Conservation (phyloP, 2,329 filamentous ascomycete genomes). For the Penicillium sp. region DNA sequence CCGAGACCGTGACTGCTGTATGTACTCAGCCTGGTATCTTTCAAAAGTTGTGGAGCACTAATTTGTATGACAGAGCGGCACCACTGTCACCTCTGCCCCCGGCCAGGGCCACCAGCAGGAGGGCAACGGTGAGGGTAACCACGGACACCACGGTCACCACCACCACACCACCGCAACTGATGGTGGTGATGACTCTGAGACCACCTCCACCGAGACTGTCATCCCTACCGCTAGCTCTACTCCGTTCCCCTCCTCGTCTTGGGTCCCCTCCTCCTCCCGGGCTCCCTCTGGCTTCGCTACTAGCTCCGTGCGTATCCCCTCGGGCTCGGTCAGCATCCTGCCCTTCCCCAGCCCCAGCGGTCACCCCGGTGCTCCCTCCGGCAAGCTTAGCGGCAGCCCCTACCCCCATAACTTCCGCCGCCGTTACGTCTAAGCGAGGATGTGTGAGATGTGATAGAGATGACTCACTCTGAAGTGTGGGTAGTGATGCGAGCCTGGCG, state of each 20-base stretch:
- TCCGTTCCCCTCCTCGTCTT: slow-evolving; percentile 18
- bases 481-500: slow-evolving; percentile 16
- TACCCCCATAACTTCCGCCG: slow-evolving; percentile 37
- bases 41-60: neutral
- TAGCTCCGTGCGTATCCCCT: slow-evolving; percentile 31
- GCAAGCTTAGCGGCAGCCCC: slow-evolving; percentile 34
- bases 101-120: slow-evolving; percentile 19
- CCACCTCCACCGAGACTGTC: slow-evolving; percentile 15
- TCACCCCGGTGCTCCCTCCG: slow-evolving; percentile 20
- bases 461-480: slow-evolving; percentile 8
- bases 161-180: slow-evolving; percentile 5
- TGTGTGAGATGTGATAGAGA: slow-evolving; percentile 12
- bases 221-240: slow-evolving; percentile 22
- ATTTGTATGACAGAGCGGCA: slow-evolving; percentile 12
- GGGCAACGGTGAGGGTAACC: slow-evolving; percentile 7
- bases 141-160: slow-evolving; percentile 6
- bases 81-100: slow-evolving; percentile 15
- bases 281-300: slow-evolving; percentile 41
- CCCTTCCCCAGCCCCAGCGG: slow-evolving; percentile 15
- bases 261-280: slow-evolving; percentile 13
- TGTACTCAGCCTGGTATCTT: slow-evolving; percentile 18
- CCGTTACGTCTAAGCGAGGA: slow-evolving; percentile 28
- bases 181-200: slow-evolving; percentile 12
- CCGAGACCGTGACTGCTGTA: slow-evolving; percentile 46
- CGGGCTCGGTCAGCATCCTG: slow-evolving; percentile 36